Base-by-base conservation (phyloP, 2,329 filamentous ascomycete species). In the Talaromyces rugulosus region DNA sequence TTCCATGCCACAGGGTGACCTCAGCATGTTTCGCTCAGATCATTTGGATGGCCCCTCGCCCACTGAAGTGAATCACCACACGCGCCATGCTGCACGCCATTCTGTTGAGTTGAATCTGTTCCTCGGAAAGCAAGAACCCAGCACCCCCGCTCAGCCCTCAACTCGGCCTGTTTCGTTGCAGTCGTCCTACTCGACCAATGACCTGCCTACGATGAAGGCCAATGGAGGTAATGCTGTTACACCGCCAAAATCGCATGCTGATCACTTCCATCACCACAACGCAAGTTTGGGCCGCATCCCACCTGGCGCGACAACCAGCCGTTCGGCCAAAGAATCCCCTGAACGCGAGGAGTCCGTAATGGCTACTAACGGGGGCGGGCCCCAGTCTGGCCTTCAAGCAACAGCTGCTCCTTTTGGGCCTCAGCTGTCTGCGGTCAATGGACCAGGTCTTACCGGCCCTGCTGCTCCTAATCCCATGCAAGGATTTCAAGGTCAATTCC, bases 151-250 rank as follows among this genome's bases (percentile, higher is more conserved):
- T n/a, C 66, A 33, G 36, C 51, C 57, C 8, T 63, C 71, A 30
- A 84, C 66, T 66, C 76, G 78, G 27, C 78, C 78, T 18, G 69
- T 68, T 4, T 73, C 76, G 9, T 62, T 96, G 62, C 90, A 93
- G 76, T 88, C 90, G 52, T 97, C 94, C 0, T 97, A 91, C 79
- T 97, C 95, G 9, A 87, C 91, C 59, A 95, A 90, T 75, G 93
- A 98, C 71, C 83, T 97, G 23, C 90, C 92, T 4, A 96, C 92
- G 7, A 81, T 92, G 71, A 96, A 95, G 83, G 89, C 83, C 67
- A 81, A 84, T 59, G 83, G 84, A 56, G 78, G 83, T 55, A 56
- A 42, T 36, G 69, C 73, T 4, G 72, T 75, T 33, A 79, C 76
- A 12, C 70, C 78, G 11, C 77, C 79, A 58, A 90, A 90, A 72